These are phyloP conservation scores for Nidula niveotomentosa DNA, from an alignment of 1,284 basidiomycete species.

Conservation along the genomic window DNA sequence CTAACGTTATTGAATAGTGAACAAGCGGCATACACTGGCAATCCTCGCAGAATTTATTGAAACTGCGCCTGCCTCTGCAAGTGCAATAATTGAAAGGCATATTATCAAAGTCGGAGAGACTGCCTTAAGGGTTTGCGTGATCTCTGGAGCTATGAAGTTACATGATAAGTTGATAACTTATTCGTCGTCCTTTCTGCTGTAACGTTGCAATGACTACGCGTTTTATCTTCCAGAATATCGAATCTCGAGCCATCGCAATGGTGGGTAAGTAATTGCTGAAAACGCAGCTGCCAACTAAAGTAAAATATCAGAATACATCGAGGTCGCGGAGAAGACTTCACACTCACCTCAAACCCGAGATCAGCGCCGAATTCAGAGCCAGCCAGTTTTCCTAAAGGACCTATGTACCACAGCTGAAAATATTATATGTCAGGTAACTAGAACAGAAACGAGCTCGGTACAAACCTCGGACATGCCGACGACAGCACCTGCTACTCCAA, in stretches of 20 bases:
- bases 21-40: too few relatives aligned
- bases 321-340: background rate
- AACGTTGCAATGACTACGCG: too few relatives aligned
- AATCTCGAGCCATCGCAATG: background rate
- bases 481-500: background rate
- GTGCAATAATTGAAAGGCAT: too few relatives aligned
- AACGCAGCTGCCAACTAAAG: background rate
- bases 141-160: too few relatives aligned
- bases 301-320: background rate
- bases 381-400: background rate
- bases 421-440: background rate
- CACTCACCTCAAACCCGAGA: background rate
- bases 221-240: background rate
- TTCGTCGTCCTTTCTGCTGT: too few relatives aligned
- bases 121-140: too few relatives aligned
- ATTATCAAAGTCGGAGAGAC: too few relatives aligned
- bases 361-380: background rate
- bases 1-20: too few relatives aligned
- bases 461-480: background rate
- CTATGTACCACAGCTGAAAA: background rate
- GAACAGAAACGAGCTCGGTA: background rate
- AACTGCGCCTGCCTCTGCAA: too few relatives aligned
- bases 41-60: too few relatives aligned
- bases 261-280: slow-evolving; percentile 3
- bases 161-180: too few relatives aligned